phyloP scores from a whole-genome alignment of 1,284 basidiomycete genomes.

The Cutaneotrichosporon cyanovorans region DNA sequence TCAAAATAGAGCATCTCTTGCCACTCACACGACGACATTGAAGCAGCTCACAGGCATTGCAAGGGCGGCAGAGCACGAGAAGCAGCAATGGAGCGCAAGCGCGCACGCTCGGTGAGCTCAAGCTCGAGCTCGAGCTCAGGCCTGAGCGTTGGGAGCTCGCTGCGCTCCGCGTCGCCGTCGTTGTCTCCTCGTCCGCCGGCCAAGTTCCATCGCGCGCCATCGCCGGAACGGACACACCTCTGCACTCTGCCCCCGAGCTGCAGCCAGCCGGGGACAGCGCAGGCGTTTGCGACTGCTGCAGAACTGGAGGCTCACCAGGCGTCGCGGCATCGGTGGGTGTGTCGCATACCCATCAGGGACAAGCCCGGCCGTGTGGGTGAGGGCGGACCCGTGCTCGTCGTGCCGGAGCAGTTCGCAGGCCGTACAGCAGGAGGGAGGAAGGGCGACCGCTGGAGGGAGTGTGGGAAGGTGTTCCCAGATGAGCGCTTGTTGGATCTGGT shows the following conservation, averaged over 20 bases:
- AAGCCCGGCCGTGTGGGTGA: slow-evolving; percentile 16
- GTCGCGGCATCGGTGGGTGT: slow-evolving; percentile 73
- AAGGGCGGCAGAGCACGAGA: neutral
- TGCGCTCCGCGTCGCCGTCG: no score
- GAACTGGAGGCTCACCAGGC: slow-evolving; percentile 75
- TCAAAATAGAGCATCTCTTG: no score
- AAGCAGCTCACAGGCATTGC: no score
- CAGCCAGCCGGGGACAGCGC: slow-evolving; percentile 55
- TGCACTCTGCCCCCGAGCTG: slow-evolving; percentile 79
- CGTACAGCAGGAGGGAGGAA: slow-evolving; percentile 1
- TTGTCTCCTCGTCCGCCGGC: neutral
- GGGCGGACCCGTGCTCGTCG: slow-evolving; percentile 30
- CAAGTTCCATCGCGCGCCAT: slow-evolving; percentile 25
- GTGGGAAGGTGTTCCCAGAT: slow-evolving; percentile 79
- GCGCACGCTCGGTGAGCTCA: slow-evolving; percentile 1
- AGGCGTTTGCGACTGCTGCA: slow-evolving; percentile 54
- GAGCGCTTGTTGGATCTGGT: slow-evolving; percentile 67
- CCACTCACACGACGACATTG: no score
- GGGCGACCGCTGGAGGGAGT: slow-evolving; percentile 42
- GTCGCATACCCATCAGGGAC: slow-evolving; percentile 46
- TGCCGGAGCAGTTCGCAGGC: slow-evolving; percentile 27
- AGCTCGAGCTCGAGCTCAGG: no score
- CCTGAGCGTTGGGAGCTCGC: no score
- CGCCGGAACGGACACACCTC: slow-evolving; percentile 39
- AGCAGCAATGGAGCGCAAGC: slow-evolving; percentile 2